Evolutionary conservation across 495 filamentous ascomycete genomes (phyloP).

Genomic region (Hyaloscypha bicolor): DNA sequence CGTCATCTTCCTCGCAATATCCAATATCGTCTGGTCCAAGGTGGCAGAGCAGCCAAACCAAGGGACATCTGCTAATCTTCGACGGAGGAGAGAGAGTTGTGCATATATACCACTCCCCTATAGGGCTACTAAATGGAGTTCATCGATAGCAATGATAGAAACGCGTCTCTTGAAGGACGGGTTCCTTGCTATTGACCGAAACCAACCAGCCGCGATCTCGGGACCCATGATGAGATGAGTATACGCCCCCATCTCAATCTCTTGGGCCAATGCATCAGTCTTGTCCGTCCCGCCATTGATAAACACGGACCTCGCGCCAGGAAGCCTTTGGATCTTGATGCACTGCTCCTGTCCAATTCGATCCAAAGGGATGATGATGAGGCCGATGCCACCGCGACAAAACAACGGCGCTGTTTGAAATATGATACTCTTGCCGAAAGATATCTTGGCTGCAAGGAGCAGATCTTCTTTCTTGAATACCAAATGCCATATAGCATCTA

Average conservation of each 20-base stretch:
- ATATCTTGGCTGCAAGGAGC: slow-evolving; percentile 26
- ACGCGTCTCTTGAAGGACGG: neutral
- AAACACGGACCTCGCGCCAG: slow-evolving; percentile 7
- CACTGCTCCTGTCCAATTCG: slow-evolving; percentile 21
- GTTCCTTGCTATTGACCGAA: neutral
- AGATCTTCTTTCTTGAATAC: slow-evolving; percentile 23
- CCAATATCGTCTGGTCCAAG: too few relatives aligned
- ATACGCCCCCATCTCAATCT: neutral
- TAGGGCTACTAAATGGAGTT: too few relatives aligned
- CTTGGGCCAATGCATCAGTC: slow-evolving; percentile 1
- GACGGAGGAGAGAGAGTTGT: too few relatives aligned
- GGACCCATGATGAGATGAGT: neutral
- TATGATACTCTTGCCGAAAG: slow-evolving; percentile 27
- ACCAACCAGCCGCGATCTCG: neutral
- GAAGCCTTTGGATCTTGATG: slow-evolving; percentile 21
- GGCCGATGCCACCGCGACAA: slow-evolving; percentile 13
- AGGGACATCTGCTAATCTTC: too few relatives aligned
- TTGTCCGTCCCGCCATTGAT: slow-evolving; percentile 16
- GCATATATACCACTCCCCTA: too few relatives aligned
- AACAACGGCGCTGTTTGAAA: slow-evolving; percentile 20
- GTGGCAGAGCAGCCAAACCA: too few relatives aligned
- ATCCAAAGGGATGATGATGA: slow-evolving; percentile 24
- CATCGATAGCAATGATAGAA: too few relatives aligned
- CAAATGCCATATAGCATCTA: slow-evolving; percentile 26
- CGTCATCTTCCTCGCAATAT: too few relatives aligned